Base-by-base conservation (phyloP, 305 asterid species). In the Coffea humblotiana region DNA sequence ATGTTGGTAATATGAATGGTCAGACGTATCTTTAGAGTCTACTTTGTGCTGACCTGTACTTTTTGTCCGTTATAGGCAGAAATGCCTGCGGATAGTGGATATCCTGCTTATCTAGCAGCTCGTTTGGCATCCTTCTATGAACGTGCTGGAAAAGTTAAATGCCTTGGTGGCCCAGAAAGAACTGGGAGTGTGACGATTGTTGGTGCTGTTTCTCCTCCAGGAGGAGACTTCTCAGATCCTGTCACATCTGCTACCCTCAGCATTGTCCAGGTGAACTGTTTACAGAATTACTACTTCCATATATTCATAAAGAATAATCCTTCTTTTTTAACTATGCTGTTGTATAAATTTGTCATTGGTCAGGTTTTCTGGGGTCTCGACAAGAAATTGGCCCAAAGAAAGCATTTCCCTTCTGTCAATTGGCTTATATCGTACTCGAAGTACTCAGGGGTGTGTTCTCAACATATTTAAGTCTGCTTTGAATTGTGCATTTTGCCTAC, bases 21-120 rank as follows among this genome's bases (percentile, higher is more conserved):
- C 63, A 25, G 32, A 32, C 32, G 32, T 32, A 32, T 32, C 2
- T 63, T 40, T 13, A 23, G 19, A n/a, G 27, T 63, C 45, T 63
- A 45, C 29, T 52, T 76, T 40, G 12, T 63, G 13, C 47, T 71
- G 40, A 76, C 63, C 10, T 72, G n/a, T 47, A 3, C 18, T 11
- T 21, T 10, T 35, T 85, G n/a, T 81, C 74, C 40, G 54, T 66
- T 86, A 74, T 90, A 95, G 99, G 99, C 99, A 74, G 99, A 95
- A 87, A 95, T 95, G 99, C 99, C 99, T 83, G 99, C 99, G 43
- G 99, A 95, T 82, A 95, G 99, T 93, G 99, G 99, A 64, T 95
- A 95, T 87, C 99, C 99, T 86, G 99, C 99, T 76, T 95, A 95
- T 90, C 85, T 95, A 85, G 99, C 99, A 37, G 91, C 99, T 61